Evolutionary conservation across 345 rosid species (phyloP), one percentile per base, ranked within the genome.

Genomic region (Pelargonium nanum): DNA sequence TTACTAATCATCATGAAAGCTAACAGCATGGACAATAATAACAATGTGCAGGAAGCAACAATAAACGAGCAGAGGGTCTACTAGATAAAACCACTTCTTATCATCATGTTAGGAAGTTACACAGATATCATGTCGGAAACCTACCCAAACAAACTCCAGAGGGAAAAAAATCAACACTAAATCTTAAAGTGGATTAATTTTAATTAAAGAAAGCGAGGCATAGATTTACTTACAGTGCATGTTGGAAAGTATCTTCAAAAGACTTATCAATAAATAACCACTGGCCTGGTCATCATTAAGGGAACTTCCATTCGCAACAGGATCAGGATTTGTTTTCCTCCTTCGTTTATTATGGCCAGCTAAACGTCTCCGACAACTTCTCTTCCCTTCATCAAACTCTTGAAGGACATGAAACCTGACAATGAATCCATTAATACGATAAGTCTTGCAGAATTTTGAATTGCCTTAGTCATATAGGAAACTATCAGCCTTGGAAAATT

Each of bases 281-380:
- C 91, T 88, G 22, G 92, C 78, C 78, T 84, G 97, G 60, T 88
- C 95, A 70, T 85, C 87, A 51, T 78, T 79, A 32, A 64, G 70
- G 56, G 95, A 68, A 70, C 65, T 88, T 74, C 81, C 81, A 28
- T 68, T 83, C 44, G 71, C 58, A 40, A 66, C 78, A 67, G 90
- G 55, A 22, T 83, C 97, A 0, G 92, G 97, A 76, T 88, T 88
- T 21, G 95, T 88, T 67, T 94, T 94, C 78, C 96, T 90, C 70
- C 99, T 86, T 66, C 99, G 81, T 68, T 88, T 90, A 73, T 94
- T 90, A 71, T 94, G 99, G 20, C 99, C 97, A 74, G 99, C 99
- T 78, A 94, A 75, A 64, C 99, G 97, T 67, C 97, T 83, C 28
- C 99, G 91, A 64, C 99, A 94, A 65, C 99, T 94, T 81, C 99